Evolutionary conservation across 768 basidiomycete genomes (phyloP).

Genomic region (Rhodosporidiobolus odoratus): DNA sequence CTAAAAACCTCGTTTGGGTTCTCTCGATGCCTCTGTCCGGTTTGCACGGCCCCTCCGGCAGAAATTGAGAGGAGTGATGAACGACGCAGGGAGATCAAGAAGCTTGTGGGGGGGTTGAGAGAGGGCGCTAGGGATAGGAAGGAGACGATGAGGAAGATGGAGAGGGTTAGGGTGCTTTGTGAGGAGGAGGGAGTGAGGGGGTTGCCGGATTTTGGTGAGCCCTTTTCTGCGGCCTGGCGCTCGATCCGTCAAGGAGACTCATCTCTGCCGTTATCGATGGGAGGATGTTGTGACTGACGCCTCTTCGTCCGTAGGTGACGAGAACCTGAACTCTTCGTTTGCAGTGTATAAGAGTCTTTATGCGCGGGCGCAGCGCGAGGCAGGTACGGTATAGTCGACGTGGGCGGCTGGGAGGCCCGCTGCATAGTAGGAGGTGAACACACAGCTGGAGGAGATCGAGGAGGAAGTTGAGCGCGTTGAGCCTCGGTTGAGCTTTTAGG

Average conservation of each 20-base stretch:
- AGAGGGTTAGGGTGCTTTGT: slow-evolving; percentile 15
- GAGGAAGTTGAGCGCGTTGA: too few species aligned
- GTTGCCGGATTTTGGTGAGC: slow-evolving; percentile 29
- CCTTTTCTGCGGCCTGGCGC: too few species aligned
- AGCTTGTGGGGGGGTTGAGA: background rate
- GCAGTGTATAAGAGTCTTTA: slow-evolving; percentile 6
- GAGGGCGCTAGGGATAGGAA: slow-evolving; percentile 14
- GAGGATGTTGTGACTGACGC: background rate
- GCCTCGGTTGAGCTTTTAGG: too few species aligned
- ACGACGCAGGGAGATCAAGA: slow-evolving; percentile 24
- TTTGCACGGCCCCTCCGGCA: slow-evolving; percentile 9
- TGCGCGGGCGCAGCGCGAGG: background rate
- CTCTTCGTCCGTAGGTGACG: slow-evolving; percentile 7
- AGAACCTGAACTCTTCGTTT: background rate
- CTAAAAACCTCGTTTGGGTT: slow-evolving; percentile 24
- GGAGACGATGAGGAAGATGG: slow-evolving; percentile 16
- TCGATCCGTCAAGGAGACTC: background rate
- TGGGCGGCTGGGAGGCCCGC: too few species aligned
- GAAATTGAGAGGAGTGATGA: slow-evolving; percentile 13
- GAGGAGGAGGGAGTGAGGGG: slow-evolving; percentile 26
- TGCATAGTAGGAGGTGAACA: background rate
- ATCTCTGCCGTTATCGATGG: background rate
- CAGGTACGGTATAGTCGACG: too few species aligned
- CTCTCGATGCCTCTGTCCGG: slow-evolving; percentile 17
- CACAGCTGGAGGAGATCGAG: too few species aligned